Evolutionary conservation across 768 basidiomycete species (phyloP), one percentile per base, ranked within the genome.

Genomic region (Lactifluus hygrophoroides): DNA sequence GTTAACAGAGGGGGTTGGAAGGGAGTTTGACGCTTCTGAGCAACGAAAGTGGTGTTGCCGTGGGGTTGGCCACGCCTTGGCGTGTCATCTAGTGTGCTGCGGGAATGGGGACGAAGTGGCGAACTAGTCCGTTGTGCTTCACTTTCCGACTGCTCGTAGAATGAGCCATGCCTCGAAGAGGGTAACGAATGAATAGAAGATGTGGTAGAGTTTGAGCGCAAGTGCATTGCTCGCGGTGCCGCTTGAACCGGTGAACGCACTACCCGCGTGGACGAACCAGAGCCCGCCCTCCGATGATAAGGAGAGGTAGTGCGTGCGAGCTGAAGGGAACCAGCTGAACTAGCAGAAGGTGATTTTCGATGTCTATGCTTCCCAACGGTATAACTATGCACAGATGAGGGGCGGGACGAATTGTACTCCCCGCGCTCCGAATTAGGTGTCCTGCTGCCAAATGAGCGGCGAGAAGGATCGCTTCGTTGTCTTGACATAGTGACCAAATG

Each of bases 401-500:
- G 90, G 25, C 91, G 75, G 1, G 91, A 94, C 23, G 61, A 45
- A 17, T 84, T 77, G 66, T 80, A 76, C 10, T 89, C 89, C 13
- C 86, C 89, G 46, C 79, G 77, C 64, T 96, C 94, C 28, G 91
- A 93, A 51, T 88, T 93, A 0, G 92, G 94, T 0, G 94, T 94
- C 54, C 87, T 87, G 64, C 78, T 85, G 1, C 88, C 88, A 56
- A 86, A 79, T 3, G 89, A 90, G 11, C 83, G 78, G 19, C 90
- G 80, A 10, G 83, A 80, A 5, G 83, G 79, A 14, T 77, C 76
- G 52, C 76, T 77, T 19, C 73, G 66, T 46, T 77, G 74, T 14
- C 77, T 73, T 13, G 70, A 67, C 34, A 79, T 71, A 13, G 62
- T 59, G 8, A 66, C 58, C 55, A 83, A 73, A 66, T 81, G 72